phyloP scores from a whole-genome alignment of 2,329 filamentous ascomycete species.

The Phoma sp. region DNA sequence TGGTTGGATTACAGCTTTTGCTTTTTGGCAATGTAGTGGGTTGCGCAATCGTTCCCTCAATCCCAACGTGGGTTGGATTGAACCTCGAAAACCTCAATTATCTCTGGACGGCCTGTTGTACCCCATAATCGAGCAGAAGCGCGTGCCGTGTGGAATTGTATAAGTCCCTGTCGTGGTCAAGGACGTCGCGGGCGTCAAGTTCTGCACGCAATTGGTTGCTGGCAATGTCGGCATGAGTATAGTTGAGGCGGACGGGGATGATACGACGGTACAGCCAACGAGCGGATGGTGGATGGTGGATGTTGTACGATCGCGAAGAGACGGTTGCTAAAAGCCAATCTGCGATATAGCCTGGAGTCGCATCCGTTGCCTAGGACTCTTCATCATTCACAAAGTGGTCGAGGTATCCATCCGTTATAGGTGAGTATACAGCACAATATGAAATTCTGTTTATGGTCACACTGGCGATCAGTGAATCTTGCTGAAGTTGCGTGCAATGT shows the following conservation, averaged over 20 bases:
- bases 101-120: too few relatives aligned
- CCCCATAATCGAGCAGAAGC: too few relatives aligned
- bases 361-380: too few relatives aligned
- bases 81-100: too few relatives aligned
- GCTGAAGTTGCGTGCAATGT: neutral
- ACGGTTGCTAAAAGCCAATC: neutral
- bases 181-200: neutral
- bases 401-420: too few relatives aligned
- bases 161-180: neutral
- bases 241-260: neutral
- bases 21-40: too few relatives aligned
- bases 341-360: neutral
- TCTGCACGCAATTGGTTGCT: neutral
- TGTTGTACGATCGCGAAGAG: neutral
- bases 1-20: neutral
- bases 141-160: neutral
- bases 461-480: neutral
- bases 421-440: neutral
- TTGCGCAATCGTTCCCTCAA: too few relatives aligned
- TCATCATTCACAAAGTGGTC: too few relatives aligned
- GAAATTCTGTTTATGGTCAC: neutral
- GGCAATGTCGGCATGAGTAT: neutral
- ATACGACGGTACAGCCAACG: neutral
- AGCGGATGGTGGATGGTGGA: neutral
- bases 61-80: too few relatives aligned